Base-by-base conservation (phyloP, 352 stramenopile species). In the Sclerospora graminicola region DNA sequence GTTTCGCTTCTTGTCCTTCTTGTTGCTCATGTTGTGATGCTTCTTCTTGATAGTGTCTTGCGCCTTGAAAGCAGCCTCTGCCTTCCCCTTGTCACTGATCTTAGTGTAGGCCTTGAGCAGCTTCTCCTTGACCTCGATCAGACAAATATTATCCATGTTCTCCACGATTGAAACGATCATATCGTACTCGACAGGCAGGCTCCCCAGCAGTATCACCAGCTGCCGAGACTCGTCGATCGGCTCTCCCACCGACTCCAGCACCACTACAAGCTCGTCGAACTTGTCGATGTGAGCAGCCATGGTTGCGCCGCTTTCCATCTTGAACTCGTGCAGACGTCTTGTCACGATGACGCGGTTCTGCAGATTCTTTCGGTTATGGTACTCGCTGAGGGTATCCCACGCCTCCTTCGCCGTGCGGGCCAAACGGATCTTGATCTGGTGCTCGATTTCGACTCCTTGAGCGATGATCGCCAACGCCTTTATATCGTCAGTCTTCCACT, bases 261-360 rank as follows among this genome's bases (percentile, higher is more conserved):
- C 34, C 1, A 60, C 39, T 0, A 67, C 39, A 2, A 60, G 40
- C 26, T 71, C 49, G n/a, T 65, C 41, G 21, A 65, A 57, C 0
- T 38, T 33, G 45, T 62, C 50, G 16, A 65, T 16, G 33, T 66
- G 46, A 6, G 35, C 48, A 11, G 30, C 14, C 16, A 54, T 54
- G 0, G 26, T 13, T 16, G 35, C 16, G 11, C 16, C 24, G 4
- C 19, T 11, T 5, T 50, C 33, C 43, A 36, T 47, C 40, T 38
- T 39, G 24, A 44, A 31, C 34, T 51, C 43, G 11, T 51, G 44
- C 1, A 47, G 28, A 8, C 40, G 29, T 8, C 40, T 16, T 45
- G 26, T 35, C 30, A 35, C 15, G 8, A 8, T 35, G 13, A 35
- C 30, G 4, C 30, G 30, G 11, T 35, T 45, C 14, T 27, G 38